Evolutionary conservation across 2,329 filamentous ascomycete species (phyloP).

Genomic region (Metarhizium rileyi): DNA sequence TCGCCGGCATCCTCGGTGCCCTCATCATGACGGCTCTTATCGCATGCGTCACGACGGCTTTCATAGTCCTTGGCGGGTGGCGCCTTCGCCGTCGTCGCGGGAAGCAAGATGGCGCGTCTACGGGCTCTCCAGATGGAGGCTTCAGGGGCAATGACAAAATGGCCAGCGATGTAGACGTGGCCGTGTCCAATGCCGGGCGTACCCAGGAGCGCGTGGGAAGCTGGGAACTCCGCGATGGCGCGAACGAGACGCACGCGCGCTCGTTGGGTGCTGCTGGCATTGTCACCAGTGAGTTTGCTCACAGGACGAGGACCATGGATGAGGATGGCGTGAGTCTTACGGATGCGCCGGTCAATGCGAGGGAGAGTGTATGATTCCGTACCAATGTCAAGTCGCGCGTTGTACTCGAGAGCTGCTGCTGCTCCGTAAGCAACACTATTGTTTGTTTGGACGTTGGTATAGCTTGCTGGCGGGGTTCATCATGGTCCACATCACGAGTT

Average conservation of each 20-base stretch:
- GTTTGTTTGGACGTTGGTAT: too few relatives aligned
- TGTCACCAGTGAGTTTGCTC: slow-evolving; percentile 15
- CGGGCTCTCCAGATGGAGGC: slow-evolving; percentile 17
- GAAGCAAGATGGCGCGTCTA: slow-evolving; percentile 1
- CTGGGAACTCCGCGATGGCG: slow-evolving; percentile 34
- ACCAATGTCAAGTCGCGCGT: too few relatives aligned
- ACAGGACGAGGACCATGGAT: slow-evolving; percentile 12
- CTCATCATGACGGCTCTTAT: slow-evolving; percentile 27
- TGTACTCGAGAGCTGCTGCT: too few relatives aligned
- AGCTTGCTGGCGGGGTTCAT: too few relatives aligned
- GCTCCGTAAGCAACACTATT: too few relatives aligned
- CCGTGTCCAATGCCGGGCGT: slow-evolving; percentile 27
- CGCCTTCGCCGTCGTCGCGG: slow-evolving; percentile 17
- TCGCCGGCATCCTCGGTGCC: slow-evolving; percentile 39
- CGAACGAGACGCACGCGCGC: slow-evolving; percentile 7
- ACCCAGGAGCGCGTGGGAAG: slow-evolving; percentile 38
- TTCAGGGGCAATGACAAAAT: slow-evolving; percentile 38
- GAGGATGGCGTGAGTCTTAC: slow-evolving; percentile 27
- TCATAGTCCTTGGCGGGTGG: slow-evolving; percentile 24
- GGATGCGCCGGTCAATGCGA: slow-evolving; percentile 27
- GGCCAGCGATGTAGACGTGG: slow-evolving; percentile 32
- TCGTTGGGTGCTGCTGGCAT: slow-evolving; percentile 12
- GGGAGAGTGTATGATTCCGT: slow-evolving; percentile 30
- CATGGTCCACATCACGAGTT: too few relatives aligned
- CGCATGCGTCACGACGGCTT: slow-evolving; percentile 21